These are phyloP conservation scores for Capronia epimyces DNA, from an alignment of 2,329 filamentous ascomycete genomes.

Conservation along the genomic window DNA sequence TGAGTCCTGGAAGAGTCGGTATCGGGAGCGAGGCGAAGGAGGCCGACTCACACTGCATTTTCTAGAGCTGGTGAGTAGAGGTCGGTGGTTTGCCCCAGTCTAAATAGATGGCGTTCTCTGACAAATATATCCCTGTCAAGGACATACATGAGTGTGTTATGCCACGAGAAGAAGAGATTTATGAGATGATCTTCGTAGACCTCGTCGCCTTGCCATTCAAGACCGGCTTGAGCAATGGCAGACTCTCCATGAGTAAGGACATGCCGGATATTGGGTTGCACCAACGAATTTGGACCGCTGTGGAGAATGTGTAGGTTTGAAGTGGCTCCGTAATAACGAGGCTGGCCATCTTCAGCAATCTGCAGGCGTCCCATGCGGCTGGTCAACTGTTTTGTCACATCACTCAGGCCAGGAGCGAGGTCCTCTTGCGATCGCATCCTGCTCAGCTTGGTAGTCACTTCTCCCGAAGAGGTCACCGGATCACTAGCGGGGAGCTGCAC, in stretches of 20 bases:
- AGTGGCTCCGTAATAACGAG: constrained; percentile 44
- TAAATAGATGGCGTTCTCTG: neutral
- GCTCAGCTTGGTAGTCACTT: neutral
- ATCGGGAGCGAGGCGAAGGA: neutral
- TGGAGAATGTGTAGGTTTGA: constrained; percentile 42
- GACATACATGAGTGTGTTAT: constrained; percentile 44
- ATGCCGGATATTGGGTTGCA: constrained; percentile 6
- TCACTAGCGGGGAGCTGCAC: neutral
- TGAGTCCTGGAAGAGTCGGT: neutral
- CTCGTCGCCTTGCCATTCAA: constrained; percentile 39
- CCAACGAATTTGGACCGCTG: neutral
- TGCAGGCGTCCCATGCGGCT: constrained; percentile 36
- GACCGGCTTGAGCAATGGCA: constrained; percentile 39
- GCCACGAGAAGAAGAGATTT: constrained; percentile 46
- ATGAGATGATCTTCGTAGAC: constrained; percentile 43
- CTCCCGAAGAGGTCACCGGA: neutral
- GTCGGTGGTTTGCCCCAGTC: constrained; percentile 33
- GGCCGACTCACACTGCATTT: constrained; percentile 35
- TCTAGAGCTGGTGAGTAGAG: constrained; percentile 41
- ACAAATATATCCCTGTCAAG: constrained; percentile 43
- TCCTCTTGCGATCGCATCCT: neutral
- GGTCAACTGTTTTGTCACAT: constrained; percentile 37
- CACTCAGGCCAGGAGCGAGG: constrained; percentile 25
- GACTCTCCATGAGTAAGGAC: constrained; percentile 35
- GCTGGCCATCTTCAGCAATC: constrained; percentile 40